phyloP scores from a whole-genome alignment of 352 stramenopile species.

The Peronosclerospora sorghi region DNA sequence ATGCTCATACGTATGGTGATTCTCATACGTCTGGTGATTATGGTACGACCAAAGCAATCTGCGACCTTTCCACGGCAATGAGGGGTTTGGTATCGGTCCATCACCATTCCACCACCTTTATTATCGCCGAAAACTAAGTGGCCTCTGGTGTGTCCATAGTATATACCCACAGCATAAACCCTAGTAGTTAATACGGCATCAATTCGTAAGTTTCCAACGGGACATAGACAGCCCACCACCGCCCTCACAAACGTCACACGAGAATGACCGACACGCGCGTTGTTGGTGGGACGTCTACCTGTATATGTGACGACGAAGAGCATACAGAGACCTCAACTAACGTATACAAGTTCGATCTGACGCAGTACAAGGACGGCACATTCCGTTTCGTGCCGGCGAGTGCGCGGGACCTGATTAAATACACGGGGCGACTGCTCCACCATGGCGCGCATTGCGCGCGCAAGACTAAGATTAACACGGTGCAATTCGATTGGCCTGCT shows the following conservation, averaged over 20 bases:
- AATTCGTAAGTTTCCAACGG: no score
- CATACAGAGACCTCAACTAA: constrained; percentile 13
- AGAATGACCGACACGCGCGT: constrained; percentile 17
- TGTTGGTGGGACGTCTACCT: constrained; percentile 15
- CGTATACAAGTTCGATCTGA: constrained; percentile 76
- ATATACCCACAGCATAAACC: no score
- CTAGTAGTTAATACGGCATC: no score
- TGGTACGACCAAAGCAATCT: constrained; percentile 1
- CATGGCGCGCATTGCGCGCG: constrained; percentile 45
- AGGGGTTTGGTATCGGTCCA: constrained; percentile 13
- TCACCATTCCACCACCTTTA: constrained; percentile 20
- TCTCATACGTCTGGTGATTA: neutral
- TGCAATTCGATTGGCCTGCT: constrained; percentile 80
- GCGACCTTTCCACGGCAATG: neutral
- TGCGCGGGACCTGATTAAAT: constrained; percentile 58
- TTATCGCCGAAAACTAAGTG: constrained; percentile 49
- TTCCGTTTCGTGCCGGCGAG: constrained; percentile 64
- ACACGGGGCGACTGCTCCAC: constrained; percentile 62
- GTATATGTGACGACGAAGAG: constrained; percentile 24
- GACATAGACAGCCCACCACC: constrained; percentile 7
- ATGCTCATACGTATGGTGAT: constrained; percentile 1
- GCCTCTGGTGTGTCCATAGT: no score
- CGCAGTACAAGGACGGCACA: constrained; percentile 60
- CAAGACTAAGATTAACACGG: constrained; percentile 77
- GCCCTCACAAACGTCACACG: constrained; percentile 7